These are phyloP conservation scores for Grosmannia penicillata DNA, from an alignment of 2,329 filamentous ascomycete species.

Conservation along the genomic window DNA sequence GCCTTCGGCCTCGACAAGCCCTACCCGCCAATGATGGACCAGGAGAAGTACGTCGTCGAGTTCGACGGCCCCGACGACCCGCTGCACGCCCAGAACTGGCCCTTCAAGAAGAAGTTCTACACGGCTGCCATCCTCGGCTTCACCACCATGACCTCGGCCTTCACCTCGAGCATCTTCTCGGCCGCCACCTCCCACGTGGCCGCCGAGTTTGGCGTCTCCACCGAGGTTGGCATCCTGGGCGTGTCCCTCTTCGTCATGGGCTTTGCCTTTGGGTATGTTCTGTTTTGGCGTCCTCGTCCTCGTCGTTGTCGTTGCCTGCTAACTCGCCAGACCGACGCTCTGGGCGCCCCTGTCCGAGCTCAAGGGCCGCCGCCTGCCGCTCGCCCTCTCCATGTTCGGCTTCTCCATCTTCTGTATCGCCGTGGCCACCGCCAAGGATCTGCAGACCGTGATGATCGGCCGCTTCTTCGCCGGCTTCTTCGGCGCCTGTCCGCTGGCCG, in stretches of 20 bases:
- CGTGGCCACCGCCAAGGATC: conserved; percentile 48
- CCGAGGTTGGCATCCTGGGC: conserved; percentile 48
- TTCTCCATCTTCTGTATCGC: conserved; percentile 56
- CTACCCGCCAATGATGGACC: conserved; percentile 52
- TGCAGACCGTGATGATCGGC: conserved; percentile 55
- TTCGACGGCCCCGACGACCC: conserved; percentile 77
- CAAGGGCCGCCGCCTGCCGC: conserved; percentile 48
- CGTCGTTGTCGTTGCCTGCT: background rate
- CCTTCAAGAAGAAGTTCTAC: conserved; percentile 59
- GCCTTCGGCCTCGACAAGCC: conserved; percentile 60
- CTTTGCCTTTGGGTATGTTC: conserved; percentile 44
- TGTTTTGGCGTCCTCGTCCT: background rate
- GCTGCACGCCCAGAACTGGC: conserved; percentile 79
- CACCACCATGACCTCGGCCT: conserved; percentile 56
- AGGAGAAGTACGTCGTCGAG: conserved; percentile 64
- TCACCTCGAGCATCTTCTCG: conserved; percentile 64
- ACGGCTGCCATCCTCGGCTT: conserved; percentile 57
- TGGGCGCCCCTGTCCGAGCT: conserved; percentile 63
- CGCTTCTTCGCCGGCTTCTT: conserved; percentile 64
- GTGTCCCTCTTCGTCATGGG: conserved; percentile 57
- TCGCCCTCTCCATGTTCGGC: conserved; percentile 48
- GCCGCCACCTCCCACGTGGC: conserved; percentile 45
- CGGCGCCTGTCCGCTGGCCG: conserved; percentile 51
- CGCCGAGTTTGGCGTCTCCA: conserved; percentile 41
- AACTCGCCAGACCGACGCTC: conserved; percentile 36